Evolutionary conservation across 1,284 basidiomycete genomes (phyloP), one percentile per base, ranked within the genome.

Genomic region (Melampsora larici-populina): DNA sequence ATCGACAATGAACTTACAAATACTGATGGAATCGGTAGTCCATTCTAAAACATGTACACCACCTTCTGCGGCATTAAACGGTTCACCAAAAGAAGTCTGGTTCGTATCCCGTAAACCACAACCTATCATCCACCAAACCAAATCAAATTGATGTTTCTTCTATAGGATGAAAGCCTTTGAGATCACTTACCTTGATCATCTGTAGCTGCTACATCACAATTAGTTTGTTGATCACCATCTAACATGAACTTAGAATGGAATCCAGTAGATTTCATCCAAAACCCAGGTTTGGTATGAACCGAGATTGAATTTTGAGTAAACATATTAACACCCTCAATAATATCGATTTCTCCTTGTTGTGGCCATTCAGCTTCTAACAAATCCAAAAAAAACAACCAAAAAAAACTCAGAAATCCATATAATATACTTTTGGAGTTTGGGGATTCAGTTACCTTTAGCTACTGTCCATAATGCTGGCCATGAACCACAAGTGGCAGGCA

Each of bases 401-500:
- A 36, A 36, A 9, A 36, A 15, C 48, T 51, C n/a, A n/a, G n/a
- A 24, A 6, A 24, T 24, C 2, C 21, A 24, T 7, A 24, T 2
- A 7, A 58, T 1, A 15, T 51, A 51, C 48, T 51, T 24, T 58
- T 58, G 21, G n/a, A n/a, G 8, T 15, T 58, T n/a, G 15, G 15
- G 9, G 6, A 13, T 43, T 1, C 0, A 31, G 31, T 31, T 31
- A 89, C 89, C 48, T 31, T 60, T 26, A 2, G 58, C 58, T 26
- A 85, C 85, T 3, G 87, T 87, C 87, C 83, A 81, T 81, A 87
- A 91, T 26, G 92, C 91, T 70, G 92, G 92, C 92, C 92, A 94
- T 51, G 89, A 87, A 65, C 88, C 88, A 83, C 91, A 92, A 0
- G 92, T 92, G 81, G 88, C 87, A 1, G 92, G 91, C 89, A 92